Conservation (phyloP, 1,284 basidiomycete species). For the Sporisorium iseilematis-ciliati region DNA sequence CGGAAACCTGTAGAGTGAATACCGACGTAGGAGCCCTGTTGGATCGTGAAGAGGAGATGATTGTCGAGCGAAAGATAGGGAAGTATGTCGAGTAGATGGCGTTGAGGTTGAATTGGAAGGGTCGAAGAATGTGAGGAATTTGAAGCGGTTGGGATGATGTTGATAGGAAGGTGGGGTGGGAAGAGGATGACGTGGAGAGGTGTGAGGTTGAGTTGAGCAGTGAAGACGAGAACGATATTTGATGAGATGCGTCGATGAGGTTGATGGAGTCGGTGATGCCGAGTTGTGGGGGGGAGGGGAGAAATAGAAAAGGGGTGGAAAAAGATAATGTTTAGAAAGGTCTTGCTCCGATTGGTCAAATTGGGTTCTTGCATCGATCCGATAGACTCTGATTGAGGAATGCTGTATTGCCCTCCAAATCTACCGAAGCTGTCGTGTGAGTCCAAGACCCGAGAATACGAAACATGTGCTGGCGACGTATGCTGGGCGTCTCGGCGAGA, state of each 20-base stretch:
- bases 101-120: background rate
- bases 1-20: conserved; percentile 70
- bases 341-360: conserved; percentile 10
- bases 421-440: background rate
- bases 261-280: background rate
- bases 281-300: conserved; percentile 40
- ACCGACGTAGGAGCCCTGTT: conserved; percentile 69
- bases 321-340: conserved; percentile 50
- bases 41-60: background rate
- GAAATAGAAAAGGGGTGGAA: conserved; percentile 23
- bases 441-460: background rate
- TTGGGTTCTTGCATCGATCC: conserved; percentile 16
- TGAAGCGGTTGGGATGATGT: background rate
- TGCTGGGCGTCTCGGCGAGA: background rate
- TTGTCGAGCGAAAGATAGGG: conserved; percentile 1
- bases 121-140: background rate
- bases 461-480: background rate
- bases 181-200: background rate
- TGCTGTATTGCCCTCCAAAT: background rate
- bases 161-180: background rate
- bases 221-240: background rate
- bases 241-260: background rate
- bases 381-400: conserved; percentile 13
- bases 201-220: background rate
- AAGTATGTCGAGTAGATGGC: background rate